Conservation (phyloP, 352 stramenopile genomes). For the Phytophthora idaei region DNA sequence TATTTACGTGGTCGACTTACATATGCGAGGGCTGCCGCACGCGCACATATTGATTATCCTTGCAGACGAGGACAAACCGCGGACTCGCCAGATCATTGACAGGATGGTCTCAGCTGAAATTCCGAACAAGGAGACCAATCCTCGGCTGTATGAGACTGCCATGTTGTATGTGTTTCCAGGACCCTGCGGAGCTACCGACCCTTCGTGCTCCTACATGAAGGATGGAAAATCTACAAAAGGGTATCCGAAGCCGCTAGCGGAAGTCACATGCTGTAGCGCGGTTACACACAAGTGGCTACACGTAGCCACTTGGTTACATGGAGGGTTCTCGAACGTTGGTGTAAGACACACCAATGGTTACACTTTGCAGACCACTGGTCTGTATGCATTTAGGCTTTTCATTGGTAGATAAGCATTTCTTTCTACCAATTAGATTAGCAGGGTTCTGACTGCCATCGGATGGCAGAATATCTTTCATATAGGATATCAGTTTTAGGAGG, state of each 20-base stretch:
- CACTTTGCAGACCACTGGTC: no score
- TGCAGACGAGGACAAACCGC: not conserved
- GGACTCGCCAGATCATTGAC: not conserved
- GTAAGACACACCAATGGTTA: no score
- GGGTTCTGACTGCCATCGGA: no score
- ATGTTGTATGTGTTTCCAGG: not conserved
- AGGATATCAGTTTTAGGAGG: no score
- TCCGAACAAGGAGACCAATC: not conserved
- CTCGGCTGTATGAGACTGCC: not conserved
- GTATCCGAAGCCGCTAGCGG: not conserved
- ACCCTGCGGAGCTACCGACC: not conserved
- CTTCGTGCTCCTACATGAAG: not conserved
- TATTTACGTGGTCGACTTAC: conserved; percentile 5
- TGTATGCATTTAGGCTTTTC: no score
- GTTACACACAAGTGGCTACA: no score
- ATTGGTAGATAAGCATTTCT: no score
- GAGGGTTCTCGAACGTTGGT: no score
- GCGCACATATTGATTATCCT: conserved; percentile 1
- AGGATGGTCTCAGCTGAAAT: not conserved
- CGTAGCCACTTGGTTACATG: no score
- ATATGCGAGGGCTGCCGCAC: not conserved
- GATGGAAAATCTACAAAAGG: not conserved
- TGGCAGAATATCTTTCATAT: no score
- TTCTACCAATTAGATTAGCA: no score
- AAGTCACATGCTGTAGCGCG: not conserved